Evolutionary conservation across 2,329 filamentous ascomycete species (phyloP).

Genomic region (Madurella mycetomatis): DNA sequence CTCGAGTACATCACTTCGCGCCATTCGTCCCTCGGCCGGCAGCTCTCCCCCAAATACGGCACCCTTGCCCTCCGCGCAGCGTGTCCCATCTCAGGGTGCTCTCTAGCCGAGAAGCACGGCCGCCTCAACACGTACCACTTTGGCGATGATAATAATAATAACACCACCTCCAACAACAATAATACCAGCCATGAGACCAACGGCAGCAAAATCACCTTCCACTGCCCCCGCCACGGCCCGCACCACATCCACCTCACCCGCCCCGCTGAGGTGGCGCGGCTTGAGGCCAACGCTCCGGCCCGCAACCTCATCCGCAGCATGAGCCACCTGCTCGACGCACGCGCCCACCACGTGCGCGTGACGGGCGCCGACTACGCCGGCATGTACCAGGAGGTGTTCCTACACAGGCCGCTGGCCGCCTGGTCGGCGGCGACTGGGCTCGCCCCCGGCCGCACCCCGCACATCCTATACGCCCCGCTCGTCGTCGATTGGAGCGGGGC

Average conservation of each 20-base stretch:
- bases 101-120: slow-evolving; percentile 9
- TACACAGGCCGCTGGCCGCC: slow-evolving; percentile 8
- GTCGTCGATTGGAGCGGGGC: slow-evolving; percentile 12
- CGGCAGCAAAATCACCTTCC: not conserved
- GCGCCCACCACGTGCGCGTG: slow-evolving; percentile 4
- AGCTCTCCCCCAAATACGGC: slow-evolving; percentile 10
- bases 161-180: no score
- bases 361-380: slow-evolving; percentile 13
- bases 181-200: not conserved
- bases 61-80: slow-evolving; percentile 5
- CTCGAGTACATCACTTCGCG: not conserved
- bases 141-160: no score
- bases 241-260: not conserved
- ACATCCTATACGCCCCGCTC: slow-evolving; percentile 9
- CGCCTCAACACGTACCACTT: slow-evolving; percentile 2
- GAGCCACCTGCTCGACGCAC: slow-evolving; percentile 3
- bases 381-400: slow-evolving; percentile 9
- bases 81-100: slow-evolving; percentile 3
- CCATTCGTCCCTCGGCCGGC: not conserved
- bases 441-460: not conserved
- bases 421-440: slow-evolving; percentile 1
- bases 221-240: slow-evolving; percentile 6
- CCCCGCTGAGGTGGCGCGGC: not conserved
- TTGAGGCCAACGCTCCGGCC: slow-evolving; percentile 8
- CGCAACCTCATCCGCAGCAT: slow-evolving; percentile 13